Base-by-base conservation (phyloP, 2,329 filamentous ascomycete genomes). In the Cercospora janseana region DNA sequence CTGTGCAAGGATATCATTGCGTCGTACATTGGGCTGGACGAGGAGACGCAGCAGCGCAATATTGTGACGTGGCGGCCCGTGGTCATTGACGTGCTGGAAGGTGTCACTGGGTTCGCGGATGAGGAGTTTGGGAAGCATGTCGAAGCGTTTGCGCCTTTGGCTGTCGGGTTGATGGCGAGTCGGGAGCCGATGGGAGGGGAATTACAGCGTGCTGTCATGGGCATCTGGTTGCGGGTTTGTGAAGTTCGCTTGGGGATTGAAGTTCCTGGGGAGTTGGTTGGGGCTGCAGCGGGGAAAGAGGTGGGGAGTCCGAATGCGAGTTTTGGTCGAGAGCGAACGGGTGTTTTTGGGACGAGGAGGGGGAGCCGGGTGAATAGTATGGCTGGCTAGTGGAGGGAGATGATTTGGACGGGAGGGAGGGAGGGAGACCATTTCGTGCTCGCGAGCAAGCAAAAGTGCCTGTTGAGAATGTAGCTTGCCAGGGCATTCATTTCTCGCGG, bases 1-100 rank as follows among this genome's bases (percentile, higher is more conserved):
- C 80, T 99, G 3, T 98, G 93, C 74, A 88, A 87, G 63, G 93
- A 98, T 69, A 95, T 99, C 56, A 86, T 98, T 54, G 80, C 82
- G 28, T 86, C 85, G 10, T 99, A 95, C 69, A 83, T 89, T 8
- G 77, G 79, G 3, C 82, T 98, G 3, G 93, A 97, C 65, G 91
- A 96, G 68, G 94, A 98, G 66, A 94, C 88, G 21, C 93, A 98
- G 70, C 91, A 97, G 67, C 81, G 93, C 49, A 98, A 98, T 70
- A 95, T 98, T 48, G 82, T 94, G 20, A 95, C 94, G 0, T 99
- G 93, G 93, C 80, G 93, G 13, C 93, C 93, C 0, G 93, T 98
- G 0, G 93, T 99, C 1, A 90, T 98, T 13, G 93, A 95, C 66
- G 93, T 98, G 6, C 77, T 99, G 7, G 92, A 98, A 65, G 93